Evolutionary conservation across 805 yeast genomes (phyloP).

Genomic region (Schizosaccharomyces osmophilus): DNA sequence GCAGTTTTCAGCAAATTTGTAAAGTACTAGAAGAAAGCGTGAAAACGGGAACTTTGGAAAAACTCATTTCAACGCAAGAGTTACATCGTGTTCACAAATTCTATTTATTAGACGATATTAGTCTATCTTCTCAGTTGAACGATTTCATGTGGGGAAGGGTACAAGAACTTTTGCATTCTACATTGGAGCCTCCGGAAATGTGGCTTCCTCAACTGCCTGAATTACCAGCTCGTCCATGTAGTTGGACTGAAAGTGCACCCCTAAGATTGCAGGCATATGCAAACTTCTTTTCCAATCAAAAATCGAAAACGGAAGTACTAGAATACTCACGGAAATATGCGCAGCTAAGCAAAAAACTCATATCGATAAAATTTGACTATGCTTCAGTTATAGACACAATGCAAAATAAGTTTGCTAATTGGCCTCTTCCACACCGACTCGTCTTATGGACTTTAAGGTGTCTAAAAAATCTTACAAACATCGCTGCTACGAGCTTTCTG

Average conservation of each 20-base stretch:
- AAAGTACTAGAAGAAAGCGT: background rate
- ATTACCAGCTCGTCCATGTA: background rate
- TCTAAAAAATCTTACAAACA: background rate
- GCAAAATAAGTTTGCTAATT: background rate
- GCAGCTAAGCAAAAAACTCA: background rate
- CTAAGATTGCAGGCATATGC: background rate
- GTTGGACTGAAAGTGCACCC: background rate
- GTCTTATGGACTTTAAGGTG: background rate
- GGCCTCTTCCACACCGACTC: background rate
- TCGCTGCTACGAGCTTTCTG: background rate
- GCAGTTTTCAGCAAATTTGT: background rate
- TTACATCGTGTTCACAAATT: background rate
- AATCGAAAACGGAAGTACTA: background rate
- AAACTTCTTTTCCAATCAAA: background rate
- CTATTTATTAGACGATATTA: background rate
- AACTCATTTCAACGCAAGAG: background rate
- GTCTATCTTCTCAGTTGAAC: background rate
- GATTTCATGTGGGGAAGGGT: background rate
- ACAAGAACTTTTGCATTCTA: background rate
- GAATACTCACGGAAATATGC: background rate
- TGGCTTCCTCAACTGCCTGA: background rate
- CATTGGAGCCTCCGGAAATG: background rate
- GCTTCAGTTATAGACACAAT: background rate
- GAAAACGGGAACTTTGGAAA: background rate
- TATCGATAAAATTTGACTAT: background rate